These are phyloP conservation scores for Oryza meridionalis DNA, from an alignment of 176 grass and related monocot genomes.

Conservation along the genomic window DNA sequence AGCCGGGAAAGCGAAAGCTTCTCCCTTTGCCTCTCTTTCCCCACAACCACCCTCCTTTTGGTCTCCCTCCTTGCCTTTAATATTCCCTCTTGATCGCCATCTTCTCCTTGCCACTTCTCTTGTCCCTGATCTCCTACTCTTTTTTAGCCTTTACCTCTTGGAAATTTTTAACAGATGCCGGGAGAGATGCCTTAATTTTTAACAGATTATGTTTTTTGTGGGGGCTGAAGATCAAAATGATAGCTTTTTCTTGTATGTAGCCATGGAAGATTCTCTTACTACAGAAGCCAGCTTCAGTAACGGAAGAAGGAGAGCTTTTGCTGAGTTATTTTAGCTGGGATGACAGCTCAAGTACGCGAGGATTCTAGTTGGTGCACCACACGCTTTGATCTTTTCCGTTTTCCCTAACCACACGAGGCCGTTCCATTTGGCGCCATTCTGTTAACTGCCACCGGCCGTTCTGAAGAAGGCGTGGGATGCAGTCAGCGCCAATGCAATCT, in stretches of 20 bases:
- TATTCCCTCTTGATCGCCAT: neutral
- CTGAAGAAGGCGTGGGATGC: slow-evolving; percentile 8
- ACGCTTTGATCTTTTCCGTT: slow-evolving; percentile 38
- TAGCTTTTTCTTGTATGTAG: neutral
- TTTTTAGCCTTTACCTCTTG: neutral
- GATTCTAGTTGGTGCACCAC: slow-evolving; percentile 58
- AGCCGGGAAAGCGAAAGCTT: slow-evolving; percentile 61
- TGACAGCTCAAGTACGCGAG: slow-evolving; percentile 77
- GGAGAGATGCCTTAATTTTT: neutral
- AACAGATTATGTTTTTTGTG: neutral
- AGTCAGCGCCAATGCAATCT: neutral
- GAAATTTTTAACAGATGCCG: slow-evolving; percentile 6
- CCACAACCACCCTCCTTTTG: slow-evolving; percentile 40
- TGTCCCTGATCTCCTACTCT: slow-evolving; percentile 2
- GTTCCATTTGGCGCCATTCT: slow-evolving; percentile 80
- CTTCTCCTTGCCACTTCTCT: neutral
- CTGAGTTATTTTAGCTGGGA: slow-evolving; percentile 40
- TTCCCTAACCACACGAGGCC: slow-evolving; percentile 28
- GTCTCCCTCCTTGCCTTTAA: slow-evolving; percentile 21
- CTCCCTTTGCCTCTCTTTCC: slow-evolving; percentile 12
- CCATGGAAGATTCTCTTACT: neutral
- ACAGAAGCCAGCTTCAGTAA: neutral
- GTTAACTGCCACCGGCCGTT: slow-evolving; percentile 34
- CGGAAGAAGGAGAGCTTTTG: neutral
- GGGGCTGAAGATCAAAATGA: neutral